phyloP scores from a whole-genome alignment of 2,329 filamentous ascomycete genomes.

The Allantophomopsis cytisporea region DNA sequence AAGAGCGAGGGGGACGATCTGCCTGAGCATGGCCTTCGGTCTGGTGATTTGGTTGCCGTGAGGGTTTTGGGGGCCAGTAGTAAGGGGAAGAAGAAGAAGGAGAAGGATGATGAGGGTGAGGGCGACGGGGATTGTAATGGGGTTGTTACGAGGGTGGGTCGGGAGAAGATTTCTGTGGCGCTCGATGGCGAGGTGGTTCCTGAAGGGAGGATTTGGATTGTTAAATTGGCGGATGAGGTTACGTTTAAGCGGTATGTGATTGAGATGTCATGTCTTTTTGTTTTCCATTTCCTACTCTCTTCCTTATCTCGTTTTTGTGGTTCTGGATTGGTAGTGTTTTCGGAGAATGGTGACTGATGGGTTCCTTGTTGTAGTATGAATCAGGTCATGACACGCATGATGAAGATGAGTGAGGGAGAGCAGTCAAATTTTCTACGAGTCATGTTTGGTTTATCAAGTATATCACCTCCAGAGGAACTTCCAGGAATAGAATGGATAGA shows the following conservation, averaged over 20 bases:
- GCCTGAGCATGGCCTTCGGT: constrained; percentile 61
- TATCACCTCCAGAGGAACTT: constrained; percentile 31
- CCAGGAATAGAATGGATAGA: constrained; percentile 45
- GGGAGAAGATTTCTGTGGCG: constrained; percentile 48
- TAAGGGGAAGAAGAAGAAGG: constrained; percentile 50
- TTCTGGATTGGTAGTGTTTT: neutral
- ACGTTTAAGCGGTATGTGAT: constrained; percentile 32
- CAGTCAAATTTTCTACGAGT: constrained; percentile 48
- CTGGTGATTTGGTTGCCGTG: constrained; percentile 67
- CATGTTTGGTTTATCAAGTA: constrained; percentile 43
- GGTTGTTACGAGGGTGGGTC: constrained; percentile 53
- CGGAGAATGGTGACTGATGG: neutral
- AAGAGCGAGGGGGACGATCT: constrained; percentile 31
- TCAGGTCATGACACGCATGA: constrained; percentile 43
- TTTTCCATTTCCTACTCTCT: neutral
- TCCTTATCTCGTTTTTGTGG: neutral
- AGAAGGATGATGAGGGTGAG: constrained; percentile 54
- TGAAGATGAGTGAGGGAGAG: constrained; percentile 40
- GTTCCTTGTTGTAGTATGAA: constrained; percentile 36
- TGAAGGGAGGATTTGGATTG: constrained; percentile 39
- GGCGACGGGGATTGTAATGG: constrained; percentile 39
- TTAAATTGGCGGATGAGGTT: constrained; percentile 56
- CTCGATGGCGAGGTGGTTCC: constrained; percentile 50
- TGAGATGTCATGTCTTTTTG: neutral
- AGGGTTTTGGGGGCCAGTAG: constrained; percentile 61